These are phyloP conservation scores for Pythium guiyangense DNA, from an alignment of 352 stramenopile species.

Conservation along the genomic window DNA sequence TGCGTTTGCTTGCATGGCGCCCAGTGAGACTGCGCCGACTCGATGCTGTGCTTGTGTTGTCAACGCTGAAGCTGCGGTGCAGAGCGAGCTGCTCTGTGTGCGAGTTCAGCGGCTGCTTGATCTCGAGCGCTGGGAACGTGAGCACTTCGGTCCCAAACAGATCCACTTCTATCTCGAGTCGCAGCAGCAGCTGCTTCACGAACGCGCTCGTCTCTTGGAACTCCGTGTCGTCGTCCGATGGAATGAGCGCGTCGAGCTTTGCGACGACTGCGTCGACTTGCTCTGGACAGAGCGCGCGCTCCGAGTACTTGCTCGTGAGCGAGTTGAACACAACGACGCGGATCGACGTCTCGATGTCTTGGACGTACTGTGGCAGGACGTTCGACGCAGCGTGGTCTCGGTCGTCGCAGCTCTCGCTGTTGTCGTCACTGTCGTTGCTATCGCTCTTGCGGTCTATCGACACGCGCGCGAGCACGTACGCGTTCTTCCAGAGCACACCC, in stretches of 20 bases:
- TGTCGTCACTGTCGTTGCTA: not conserved
- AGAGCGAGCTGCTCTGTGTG: constrained; percentile 2
- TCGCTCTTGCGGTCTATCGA: constrained; percentile 15
- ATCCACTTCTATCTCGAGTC: constrained; percentile 51
- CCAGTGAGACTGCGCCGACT: too few relatives aligned
- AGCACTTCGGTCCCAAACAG: constrained; percentile 51
- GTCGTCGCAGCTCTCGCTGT: not conserved
- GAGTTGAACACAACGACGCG: constrained; percentile 11
- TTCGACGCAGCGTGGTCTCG: not conserved
- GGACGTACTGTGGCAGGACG: constrained; percentile 4
- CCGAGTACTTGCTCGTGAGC: constrained; percentile 8
- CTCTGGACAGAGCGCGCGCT: constrained; percentile 6
- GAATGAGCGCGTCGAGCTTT: not conserved
- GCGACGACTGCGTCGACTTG: constrained; percentile 5
- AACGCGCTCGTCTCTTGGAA: constrained; percentile 18
- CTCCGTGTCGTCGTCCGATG: not conserved
- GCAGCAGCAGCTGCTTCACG: constrained; percentile 25
- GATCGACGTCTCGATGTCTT: constrained; percentile 4
- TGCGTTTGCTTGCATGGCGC: not conserved
- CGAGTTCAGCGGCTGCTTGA: constrained; percentile 11
- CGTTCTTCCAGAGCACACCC: constrained; percentile 48
- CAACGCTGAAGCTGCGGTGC: too few relatives aligned
- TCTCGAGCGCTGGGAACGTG: constrained; percentile 39
- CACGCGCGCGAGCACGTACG: constrained; percentile 42
- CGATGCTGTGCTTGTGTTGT: not conserved